These are phyloP conservation scores for Cladosporium sp. DNA, from an alignment of 2,329 filamentous ascomycete genomes.

Conservation along the genomic window DNA sequence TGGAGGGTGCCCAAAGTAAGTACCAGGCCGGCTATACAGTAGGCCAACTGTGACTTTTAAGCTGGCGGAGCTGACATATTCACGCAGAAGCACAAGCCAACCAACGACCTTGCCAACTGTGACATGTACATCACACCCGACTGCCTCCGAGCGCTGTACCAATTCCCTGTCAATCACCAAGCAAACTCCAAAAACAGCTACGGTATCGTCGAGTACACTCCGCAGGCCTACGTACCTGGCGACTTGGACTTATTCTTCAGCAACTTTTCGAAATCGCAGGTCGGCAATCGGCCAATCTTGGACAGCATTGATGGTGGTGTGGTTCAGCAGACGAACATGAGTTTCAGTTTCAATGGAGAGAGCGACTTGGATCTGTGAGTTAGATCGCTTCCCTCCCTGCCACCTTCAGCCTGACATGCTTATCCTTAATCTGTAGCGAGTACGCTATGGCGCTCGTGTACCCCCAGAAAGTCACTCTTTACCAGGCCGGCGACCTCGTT, in stretches of 20 bases:
- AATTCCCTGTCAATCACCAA: slow-evolving; percentile 36
- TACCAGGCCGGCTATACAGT: background rate
- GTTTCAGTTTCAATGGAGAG: slow-evolving; percentile 48
- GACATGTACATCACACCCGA: slow-evolving; percentile 57
- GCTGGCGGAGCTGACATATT: background rate
- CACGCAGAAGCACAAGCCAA: background rate
- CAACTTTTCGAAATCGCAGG: slow-evolving; percentile 42
- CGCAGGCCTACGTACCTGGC: slow-evolving; percentile 49
- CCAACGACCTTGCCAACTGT: slow-evolving; percentile 38
- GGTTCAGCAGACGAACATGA: slow-evolving; percentile 43
- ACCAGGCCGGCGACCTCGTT: slow-evolving; percentile 45
- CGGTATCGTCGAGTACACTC: slow-evolving; percentile 55
- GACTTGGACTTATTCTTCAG: slow-evolving; percentile 40
- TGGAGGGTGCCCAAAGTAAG: background rate
- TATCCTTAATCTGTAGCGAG: slow-evolving; percentile 41
- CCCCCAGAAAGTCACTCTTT: slow-evolving; percentile 53
- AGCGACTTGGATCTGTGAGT: slow-evolving; percentile 52
- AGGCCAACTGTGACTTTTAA: background rate
- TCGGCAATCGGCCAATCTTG: slow-evolving; percentile 35
- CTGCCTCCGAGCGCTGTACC: slow-evolving; percentile 46
- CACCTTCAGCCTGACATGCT: slow-evolving; percentile 40
- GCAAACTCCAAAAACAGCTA: slow-evolving; percentile 51
- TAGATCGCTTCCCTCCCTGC: slow-evolving; percentile 35
- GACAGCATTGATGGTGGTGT: slow-evolving; percentile 37
- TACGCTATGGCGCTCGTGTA: slow-evolving; percentile 56